Evolutionary conservation across 371 early-diverging fungal genomes (phyloP).

Genomic region (Catenaria anguillulae): DNA sequence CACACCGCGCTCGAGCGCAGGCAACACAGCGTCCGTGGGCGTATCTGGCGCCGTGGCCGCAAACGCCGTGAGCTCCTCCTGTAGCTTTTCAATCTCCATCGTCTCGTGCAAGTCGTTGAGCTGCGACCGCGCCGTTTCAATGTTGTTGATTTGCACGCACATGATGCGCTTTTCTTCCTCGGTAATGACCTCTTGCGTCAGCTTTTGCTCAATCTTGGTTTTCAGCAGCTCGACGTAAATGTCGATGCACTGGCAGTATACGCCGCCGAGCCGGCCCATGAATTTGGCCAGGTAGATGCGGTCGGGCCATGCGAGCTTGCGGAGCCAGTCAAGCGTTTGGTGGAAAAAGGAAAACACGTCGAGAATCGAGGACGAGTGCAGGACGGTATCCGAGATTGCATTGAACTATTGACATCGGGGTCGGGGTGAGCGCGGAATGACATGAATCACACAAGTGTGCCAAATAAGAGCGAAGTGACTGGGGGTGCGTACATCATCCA

Average conservation of each 20-base stretch:
- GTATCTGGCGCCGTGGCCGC: background rate
- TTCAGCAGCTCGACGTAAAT: slow-evolving; percentile 26
- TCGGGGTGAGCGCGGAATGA: slow-evolving; percentile 20
- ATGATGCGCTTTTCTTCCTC: slow-evolving; percentile 16
- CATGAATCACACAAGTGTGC: slow-evolving; percentile 12
- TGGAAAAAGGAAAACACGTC: slow-evolving; percentile 62
- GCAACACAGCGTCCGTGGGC: background rate
- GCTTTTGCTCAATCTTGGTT: slow-evolving; percentile 11
- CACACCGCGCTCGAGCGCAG: background rate
- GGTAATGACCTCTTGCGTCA: background rate
- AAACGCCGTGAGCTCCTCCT: background rate
- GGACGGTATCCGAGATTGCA: slow-evolving; percentile 37
- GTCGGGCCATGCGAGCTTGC: slow-evolving; percentile 62
- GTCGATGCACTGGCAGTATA: slow-evolving; percentile 28
- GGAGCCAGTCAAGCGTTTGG: slow-evolving; percentile 51
- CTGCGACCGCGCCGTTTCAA: slow-evolving; percentile 44
- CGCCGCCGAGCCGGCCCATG: slow-evolving; percentile 50
- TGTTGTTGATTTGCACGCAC: slow-evolving; percentile 49
- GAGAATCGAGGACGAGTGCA: slow-evolving; percentile 63
- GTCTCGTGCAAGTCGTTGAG: slow-evolving; percentile 40
- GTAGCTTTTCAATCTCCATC: background rate
- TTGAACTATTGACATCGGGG: slow-evolving; percentile 32
- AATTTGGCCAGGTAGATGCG: slow-evolving; percentile 48
- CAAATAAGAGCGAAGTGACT: slow-evolving; percentile 13
- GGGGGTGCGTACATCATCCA: slow-evolving; percentile 43